Evolutionary conservation across 345 rosid species (phyloP).

Genomic region (Acer saccharum): DNA sequence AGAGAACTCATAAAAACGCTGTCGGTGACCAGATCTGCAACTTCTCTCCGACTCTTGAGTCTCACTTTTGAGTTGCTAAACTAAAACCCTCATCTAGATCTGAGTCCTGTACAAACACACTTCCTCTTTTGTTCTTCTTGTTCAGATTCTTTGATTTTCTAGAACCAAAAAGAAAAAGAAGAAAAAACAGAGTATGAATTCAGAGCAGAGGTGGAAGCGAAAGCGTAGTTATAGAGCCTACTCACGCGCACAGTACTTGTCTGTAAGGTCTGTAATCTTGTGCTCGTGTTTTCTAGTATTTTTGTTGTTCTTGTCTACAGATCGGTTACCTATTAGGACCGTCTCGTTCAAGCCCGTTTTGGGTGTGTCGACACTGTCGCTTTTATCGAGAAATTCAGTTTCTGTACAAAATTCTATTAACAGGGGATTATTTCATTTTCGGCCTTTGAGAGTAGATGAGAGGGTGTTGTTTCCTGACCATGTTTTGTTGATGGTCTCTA

Average conservation of each 20-base stretch:
- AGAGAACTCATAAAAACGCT: neutral
- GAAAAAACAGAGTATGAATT: slow-evolving; percentile 45
- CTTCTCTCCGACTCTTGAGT: neutral
- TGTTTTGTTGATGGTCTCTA: slow-evolving; percentile 57
- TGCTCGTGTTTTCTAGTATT: slow-evolving; percentile 64
- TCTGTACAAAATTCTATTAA: slow-evolving; percentile 46
- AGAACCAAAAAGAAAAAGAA: neutral
- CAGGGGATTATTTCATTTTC: slow-evolving; percentile 25
- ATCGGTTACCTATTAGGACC: slow-evolving; percentile 45
- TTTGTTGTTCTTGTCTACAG: slow-evolving; percentile 64
- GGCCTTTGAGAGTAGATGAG: slow-evolving; percentile 48
- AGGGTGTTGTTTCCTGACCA: slow-evolving; percentile 86
- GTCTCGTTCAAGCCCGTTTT: slow-evolving; percentile 65
- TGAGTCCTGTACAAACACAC: neutral
- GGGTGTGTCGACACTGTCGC: slow-evolving; percentile 47
- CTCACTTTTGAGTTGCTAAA: neutral
- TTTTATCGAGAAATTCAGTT: slow-evolving; percentile 51
- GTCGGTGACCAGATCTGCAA: slow-evolving; percentile 38
- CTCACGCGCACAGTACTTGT: slow-evolving; percentile 42
- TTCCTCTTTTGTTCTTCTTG: neutral
- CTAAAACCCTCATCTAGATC: neutral
- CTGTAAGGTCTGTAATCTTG: slow-evolving; percentile 53
- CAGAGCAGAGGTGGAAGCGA: slow-evolving; percentile 80
- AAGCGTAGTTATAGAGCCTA: slow-evolving; percentile 55
- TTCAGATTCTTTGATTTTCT: no score